phyloP scores from a whole-genome alignment of 495 filamentous ascomycete species.

The Talaromyces wortmannii region DNA sequence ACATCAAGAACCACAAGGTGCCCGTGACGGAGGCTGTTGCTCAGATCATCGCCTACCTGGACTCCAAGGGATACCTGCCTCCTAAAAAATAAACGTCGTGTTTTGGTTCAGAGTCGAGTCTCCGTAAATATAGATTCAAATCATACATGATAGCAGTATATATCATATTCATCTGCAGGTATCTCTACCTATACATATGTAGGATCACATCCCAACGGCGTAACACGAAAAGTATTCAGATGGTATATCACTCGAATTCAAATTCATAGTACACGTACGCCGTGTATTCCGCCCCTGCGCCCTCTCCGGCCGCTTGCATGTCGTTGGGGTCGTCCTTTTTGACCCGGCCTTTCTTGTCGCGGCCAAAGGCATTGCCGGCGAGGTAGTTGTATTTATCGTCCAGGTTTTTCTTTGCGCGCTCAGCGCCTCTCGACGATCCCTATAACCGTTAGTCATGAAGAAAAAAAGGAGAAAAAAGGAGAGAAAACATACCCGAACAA shows the following conservation, averaged over 20 bases:
- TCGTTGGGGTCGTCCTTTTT: constrained; percentile 86
- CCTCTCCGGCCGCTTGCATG: constrained; percentile 68
- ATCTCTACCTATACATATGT: not conserved
- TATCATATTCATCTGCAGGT: no score
- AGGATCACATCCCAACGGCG: not conserved
- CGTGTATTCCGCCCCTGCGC: constrained; percentile 72
- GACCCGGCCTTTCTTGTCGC: constrained; percentile 88
- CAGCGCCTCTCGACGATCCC: constrained; percentile 75
- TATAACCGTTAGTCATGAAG: constrained; percentile 24
- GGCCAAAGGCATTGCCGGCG: constrained; percentile 87
- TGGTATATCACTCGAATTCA: constrained; percentile 51
- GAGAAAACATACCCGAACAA: constrained; percentile 64
- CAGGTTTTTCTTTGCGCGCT: constrained; percentile 73
- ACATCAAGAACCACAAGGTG: constrained; percentile 67
- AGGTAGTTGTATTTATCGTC: constrained; percentile 86
- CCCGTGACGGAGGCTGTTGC: constrained; percentile 79
- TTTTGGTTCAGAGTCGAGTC: no score
- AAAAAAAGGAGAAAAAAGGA: not conserved
- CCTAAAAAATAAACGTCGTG: constrained; percentile 24
- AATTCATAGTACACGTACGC: constrained; percentile 98
- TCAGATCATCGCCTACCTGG: constrained; percentile 75
- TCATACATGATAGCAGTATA: no score
- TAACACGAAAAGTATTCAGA: not conserved
- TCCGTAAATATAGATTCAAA: not conserved
- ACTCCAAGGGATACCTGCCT: constrained; percentile 55